phyloP scores from a whole-genome alignment of 768 basidiomycete genomes.

The Suillus fuscotomentosus region DNA sequence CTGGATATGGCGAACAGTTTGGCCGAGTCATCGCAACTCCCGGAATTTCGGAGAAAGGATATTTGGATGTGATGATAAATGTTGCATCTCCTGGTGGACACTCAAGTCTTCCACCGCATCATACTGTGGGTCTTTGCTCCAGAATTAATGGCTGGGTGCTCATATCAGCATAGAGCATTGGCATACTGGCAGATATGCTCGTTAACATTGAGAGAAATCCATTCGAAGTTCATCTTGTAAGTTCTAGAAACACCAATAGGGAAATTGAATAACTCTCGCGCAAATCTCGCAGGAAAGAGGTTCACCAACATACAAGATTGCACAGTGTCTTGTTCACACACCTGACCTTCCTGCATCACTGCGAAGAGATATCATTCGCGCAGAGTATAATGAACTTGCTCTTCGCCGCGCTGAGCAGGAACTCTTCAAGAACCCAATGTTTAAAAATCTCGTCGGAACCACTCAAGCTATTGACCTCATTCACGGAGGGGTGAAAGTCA shows the following conservation, averaged over 20 bases:
- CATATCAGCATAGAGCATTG: slow-evolving; percentile 60
- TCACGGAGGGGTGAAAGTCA: slow-evolving; percentile 65
- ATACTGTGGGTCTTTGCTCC: slow-evolving; percentile 53
- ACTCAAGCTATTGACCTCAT: slow-evolving; percentile 71
- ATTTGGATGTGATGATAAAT: slow-evolving; percentile 58
- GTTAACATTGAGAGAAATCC: slow-evolving; percentile 70
- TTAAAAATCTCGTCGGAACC: slow-evolving; percentile 53
- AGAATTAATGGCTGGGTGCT: slow-evolving; percentile 4
- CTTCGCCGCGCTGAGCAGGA: slow-evolving; percentile 51
- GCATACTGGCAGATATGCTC: slow-evolving; percentile 72
- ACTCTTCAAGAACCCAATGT: slow-evolving; percentile 36
- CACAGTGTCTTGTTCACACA: slow-evolving; percentile 69
- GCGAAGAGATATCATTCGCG: slow-evolving; percentile 45
- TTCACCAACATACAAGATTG: slow-evolving; percentile 55
- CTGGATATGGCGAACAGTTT: slow-evolving; percentile 47
- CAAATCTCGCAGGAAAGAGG: slow-evolving; percentile 47
- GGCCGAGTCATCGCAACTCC: slow-evolving; percentile 60
- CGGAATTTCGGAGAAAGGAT: slow-evolving; percentile 75
- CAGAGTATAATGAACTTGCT: slow-evolving; percentile 47
- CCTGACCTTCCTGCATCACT: slow-evolving; percentile 49
- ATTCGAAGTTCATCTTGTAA: slow-evolving; percentile 48
- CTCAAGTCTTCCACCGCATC: slow-evolving; percentile 78
- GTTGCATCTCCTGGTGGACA: slow-evolving; percentile 78
- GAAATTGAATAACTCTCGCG: background rate
- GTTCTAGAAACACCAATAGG: slow-evolving; percentile 10